A percentile compares a stretch with the other conserved stretches of the same genome.
phyloP scores from a whole-genome alignment of 768 basidiomycete genomes.

The Fomitopsis serialis region DNA sequence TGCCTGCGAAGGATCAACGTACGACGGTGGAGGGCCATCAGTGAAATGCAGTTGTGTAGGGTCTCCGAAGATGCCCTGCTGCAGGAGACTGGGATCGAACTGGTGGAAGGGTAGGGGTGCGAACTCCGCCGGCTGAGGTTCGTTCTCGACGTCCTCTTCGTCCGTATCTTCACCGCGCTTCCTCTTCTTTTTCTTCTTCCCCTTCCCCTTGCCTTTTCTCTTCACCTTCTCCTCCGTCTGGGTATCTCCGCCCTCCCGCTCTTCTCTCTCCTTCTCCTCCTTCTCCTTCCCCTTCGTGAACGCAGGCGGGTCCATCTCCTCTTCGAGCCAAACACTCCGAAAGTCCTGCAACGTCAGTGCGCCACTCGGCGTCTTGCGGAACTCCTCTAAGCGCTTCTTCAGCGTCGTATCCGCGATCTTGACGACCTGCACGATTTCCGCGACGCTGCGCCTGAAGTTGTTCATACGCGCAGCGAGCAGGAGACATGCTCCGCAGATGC shows the following conservation, averaged over 20 bases:
- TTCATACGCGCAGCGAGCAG: conserved; percentile 98
- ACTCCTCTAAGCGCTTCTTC: conserved; percentile 91
- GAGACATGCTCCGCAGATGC: conserved; percentile 94
- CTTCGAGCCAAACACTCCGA: conserved; percentile 84
- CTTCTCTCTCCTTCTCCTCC: conserved; percentile 51
- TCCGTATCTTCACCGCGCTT: conserved; percentile 34
- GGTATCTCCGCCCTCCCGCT: conserved; percentile 23
- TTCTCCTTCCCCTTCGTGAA: conserved; percentile 73
- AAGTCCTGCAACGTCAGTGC: conserved; percentile 85
- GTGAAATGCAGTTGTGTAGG: conserved; percentile 28
- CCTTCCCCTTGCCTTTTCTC: conserved; percentile 27
- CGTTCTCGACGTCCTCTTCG: conserved; percentile 27
- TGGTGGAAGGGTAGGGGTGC: conserved; percentile 21
- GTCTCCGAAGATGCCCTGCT: conserved; percentile 63
- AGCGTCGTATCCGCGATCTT: conserved; percentile 97
- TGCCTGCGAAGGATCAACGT: background rate
- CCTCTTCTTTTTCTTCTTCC: conserved; percentile 32
- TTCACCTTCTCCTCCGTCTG: conserved; percentile 21
- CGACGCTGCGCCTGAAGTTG: conserved; percentile 87
- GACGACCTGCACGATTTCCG: conserved; percentile 97
- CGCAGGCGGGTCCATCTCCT: conserved; percentile 89
- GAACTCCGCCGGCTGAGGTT: conserved; percentile 16
- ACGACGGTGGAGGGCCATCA: conserved; percentile 11
- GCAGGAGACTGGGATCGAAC: conserved; percentile 56
- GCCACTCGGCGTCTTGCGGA: conserved; percentile 85